These are phyloP conservation scores for Nigrograna mackinnonii DNA, from an alignment of 2,329 filamentous ascomycete genomes.

Conservation along the genomic window DNA sequence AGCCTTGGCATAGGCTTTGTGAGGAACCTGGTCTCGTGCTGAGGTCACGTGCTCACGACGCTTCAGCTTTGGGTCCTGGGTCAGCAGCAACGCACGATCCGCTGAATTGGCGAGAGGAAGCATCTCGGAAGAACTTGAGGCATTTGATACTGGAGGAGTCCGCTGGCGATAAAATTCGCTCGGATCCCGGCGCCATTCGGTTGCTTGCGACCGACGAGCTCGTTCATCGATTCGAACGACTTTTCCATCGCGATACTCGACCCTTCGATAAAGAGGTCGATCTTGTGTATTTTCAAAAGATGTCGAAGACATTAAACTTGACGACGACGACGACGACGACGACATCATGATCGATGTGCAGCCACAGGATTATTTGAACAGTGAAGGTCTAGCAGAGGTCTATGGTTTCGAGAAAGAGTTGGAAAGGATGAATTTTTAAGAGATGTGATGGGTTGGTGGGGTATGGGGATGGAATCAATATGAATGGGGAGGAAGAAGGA, in stretches of 20 bases:
- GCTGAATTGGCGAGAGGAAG: not conserved
- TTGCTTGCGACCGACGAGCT: conserved; percentile 15
- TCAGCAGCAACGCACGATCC: not conserved
- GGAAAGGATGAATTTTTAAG: conserved; percentile 3
- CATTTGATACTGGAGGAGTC: not conserved
- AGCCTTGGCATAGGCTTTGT: conserved; percentile 9
- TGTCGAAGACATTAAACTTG: conserved; percentile 1
- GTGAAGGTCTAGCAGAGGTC: conserved; percentile 1
- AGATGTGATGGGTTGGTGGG: conserved; percentile 10
- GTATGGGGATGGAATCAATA: conserved; percentile 1
- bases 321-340: conserved; percentile 13
- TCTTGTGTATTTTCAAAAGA: conserved; percentile 1
- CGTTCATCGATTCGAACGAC: conserved; percentile 26
- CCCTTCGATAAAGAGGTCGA: conserved; percentile 19
- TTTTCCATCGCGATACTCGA: conserved; percentile 26
- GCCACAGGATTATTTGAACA: conserved; percentile 1
- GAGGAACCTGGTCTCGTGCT: not conserved
- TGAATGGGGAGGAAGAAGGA: conserved; percentile 19
- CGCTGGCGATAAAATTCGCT: not conserved
- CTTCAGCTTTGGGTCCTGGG: not conserved
- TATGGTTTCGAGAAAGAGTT: not conserved
- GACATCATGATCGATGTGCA: conserved; percentile 20
- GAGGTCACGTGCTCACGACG: conserved; percentile 5
- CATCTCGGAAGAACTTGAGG: not conserved
- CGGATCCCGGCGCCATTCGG: not conserved